Evolutionary conservation across 306 rosid genomes (phyloP).

Genomic region (Leucaena leucocephala): DNA sequence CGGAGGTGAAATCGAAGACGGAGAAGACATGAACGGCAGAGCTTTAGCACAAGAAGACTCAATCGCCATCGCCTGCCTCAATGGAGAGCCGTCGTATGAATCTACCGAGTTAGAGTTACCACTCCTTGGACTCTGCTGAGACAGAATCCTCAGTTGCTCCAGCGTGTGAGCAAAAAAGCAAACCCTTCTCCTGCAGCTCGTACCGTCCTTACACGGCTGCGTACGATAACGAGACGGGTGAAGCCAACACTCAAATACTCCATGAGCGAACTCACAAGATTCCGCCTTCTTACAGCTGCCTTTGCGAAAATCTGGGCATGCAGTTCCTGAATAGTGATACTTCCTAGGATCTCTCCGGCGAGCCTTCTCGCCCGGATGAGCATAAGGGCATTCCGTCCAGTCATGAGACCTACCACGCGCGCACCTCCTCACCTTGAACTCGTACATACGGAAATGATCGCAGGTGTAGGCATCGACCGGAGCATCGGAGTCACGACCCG

Average conservation of each 20-base stretch:
- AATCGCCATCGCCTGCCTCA: constrained; percentile 49
- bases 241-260: constrained; percentile 97
- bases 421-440: constrained; percentile 85
- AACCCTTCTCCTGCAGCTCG: constrained; percentile 71
- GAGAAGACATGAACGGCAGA: constrained; percentile 53
- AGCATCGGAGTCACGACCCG: constrained; percentile 47
- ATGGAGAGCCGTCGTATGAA: constrained; percentile 74
- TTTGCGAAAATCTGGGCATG: constrained; percentile 90
- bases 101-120: constrained; percentile 42
- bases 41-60: constrained; percentile 45
- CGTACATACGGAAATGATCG: constrained; percentile 88
- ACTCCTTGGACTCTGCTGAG: constrained; percentile 69
- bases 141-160: constrained; percentile 80
- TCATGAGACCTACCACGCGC: constrained; percentile 93
- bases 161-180: constrained; percentile 95
- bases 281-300: constrained; percentile 88
- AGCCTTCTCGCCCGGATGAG: constrained; percentile 97
- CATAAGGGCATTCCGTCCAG: constrained; percentile 98
- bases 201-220: constrained; percentile 94
- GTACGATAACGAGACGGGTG: constrained; percentile 92
- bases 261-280: constrained; percentile 84
- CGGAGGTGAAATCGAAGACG: constrained; percentile 56
- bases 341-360: constrained; percentile 90
- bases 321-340: constrained; percentile 79
- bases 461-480: constrained; percentile 74